Evolutionary conservation across 1,284 basidiomycete genomes (phyloP).

Genomic region (Ceratorhiza oryzae-sativae): DNA sequence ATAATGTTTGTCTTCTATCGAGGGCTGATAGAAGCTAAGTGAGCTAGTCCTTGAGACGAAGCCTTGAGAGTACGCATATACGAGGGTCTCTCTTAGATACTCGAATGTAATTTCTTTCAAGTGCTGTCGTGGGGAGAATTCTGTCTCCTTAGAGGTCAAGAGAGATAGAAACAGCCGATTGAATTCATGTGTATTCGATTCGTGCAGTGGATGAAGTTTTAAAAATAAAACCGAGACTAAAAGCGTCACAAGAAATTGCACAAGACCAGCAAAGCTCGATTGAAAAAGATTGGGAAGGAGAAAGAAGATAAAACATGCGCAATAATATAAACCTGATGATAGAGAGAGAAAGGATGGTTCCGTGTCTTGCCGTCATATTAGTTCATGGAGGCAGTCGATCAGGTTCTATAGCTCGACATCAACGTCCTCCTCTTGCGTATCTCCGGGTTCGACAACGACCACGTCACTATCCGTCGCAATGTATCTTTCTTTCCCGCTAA

Average conservation of each 20-base stretch:
- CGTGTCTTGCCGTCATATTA: not conserved
- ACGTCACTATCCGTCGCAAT: constrained; percentile 30
- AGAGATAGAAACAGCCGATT: not conserved
- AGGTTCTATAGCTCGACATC: constrained; percentile 45
- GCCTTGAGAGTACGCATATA: not conserved
- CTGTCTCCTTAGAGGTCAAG: too few relatives aligned
- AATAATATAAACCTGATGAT: constrained; percentile 8
- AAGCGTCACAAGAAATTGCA: constrained; percentile 9
- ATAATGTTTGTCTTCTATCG: too few relatives aligned
- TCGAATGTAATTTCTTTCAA: too few relatives aligned
- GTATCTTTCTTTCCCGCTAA: constrained; percentile 6
- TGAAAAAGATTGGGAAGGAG: not conserved
- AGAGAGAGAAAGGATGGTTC: not conserved
- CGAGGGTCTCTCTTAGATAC: too few relatives aligned
- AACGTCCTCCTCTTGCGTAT: constrained; percentile 48
- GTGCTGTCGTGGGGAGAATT: too few relatives aligned
- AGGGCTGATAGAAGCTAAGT: too few relatives aligned
- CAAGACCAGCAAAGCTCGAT: constrained; percentile 16
- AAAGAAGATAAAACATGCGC: not conserved
- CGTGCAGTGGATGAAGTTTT: constrained; percentile 4
- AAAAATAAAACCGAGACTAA: not conserved
- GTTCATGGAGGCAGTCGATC: too few relatives aligned
- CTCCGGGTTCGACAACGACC: constrained; percentile 47
- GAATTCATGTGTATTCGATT: constrained; percentile 20
- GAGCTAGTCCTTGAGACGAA: not conserved